Conservation (phyloP, 2,329 filamentous ascomycete species). For the Zasmidium cellare region DNA sequence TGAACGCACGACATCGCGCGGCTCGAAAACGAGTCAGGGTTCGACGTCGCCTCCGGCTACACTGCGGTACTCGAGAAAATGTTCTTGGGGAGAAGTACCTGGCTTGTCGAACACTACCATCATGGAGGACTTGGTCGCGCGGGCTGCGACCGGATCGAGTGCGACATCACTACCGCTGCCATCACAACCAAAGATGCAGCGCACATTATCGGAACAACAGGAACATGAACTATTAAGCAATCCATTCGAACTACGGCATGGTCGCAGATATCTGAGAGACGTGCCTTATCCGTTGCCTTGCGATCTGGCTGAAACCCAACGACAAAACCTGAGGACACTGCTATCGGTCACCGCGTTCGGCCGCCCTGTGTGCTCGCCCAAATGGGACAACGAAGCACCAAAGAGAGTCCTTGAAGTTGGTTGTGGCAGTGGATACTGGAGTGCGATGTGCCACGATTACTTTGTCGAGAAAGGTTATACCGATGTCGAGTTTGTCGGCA, state of each 20-base stretch:
- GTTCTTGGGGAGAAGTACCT: neutral
- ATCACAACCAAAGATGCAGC: conserved; percentile 1
- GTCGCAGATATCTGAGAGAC: conserved; percentile 80
- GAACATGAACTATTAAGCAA: conserved; percentile 12
- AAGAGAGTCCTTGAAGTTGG: conserved; percentile 79
- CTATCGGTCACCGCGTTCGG: conserved; percentile 80
- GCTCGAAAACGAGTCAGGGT: conserved; percentile 3
- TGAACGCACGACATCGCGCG: neutral
- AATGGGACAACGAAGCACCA: conserved; percentile 66
- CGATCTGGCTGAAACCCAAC: conserved; percentile 82
- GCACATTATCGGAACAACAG: conserved; percentile 13
- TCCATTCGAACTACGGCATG: conserved; percentile 63
- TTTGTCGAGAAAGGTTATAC: conserved; percentile 68
- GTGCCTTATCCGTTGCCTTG: conserved; percentile 82
- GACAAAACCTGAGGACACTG: conserved; percentile 81
- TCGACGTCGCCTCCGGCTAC: conserved; percentile 2
- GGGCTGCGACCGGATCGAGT: neutral
- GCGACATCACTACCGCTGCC: neutral
- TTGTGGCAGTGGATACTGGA: conserved; percentile 89
- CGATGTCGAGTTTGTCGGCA: conserved; percentile 74
- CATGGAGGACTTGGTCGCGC: conserved; percentile 11
- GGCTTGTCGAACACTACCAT: too few species aligned
- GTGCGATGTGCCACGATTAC: conserved; percentile 79
- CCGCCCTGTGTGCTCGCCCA: conserved; percentile 72
- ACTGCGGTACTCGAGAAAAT: conserved; percentile 8